phyloP scores from a whole-genome alignment of 352 stramenopile species.

The Phytophthora agathidicida region DNA sequence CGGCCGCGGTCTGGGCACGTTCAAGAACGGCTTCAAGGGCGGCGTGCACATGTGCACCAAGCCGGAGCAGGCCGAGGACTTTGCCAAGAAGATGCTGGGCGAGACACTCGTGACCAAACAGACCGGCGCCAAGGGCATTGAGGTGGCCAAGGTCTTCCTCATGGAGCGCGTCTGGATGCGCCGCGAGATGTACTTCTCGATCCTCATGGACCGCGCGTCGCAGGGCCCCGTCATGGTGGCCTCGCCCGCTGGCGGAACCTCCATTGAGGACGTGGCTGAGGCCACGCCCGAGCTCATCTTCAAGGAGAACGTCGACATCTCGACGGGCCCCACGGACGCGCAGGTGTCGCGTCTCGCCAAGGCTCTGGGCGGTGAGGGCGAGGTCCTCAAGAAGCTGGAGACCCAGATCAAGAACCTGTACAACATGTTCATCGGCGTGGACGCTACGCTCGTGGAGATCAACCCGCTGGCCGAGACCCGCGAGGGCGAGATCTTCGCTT shows the following conservation, averaged over 20 bases:
- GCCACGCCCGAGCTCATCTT: slow-evolving; percentile 94
- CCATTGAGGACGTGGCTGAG: slow-evolving; percentile 97
- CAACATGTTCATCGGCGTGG: slow-evolving; percentile 95
- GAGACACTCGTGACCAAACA: slow-evolving; percentile 98
- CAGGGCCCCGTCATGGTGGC: slow-evolving; percentile 96
- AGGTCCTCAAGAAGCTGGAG: slow-evolving; percentile 66
- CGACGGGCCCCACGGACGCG: slow-evolving; percentile 86
- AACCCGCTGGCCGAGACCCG: slow-evolving; percentile 98
- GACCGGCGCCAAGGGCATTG: slow-evolving; percentile 87
- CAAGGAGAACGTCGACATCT: slow-evolving; percentile 96
- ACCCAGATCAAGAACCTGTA: slow-evolving; percentile 92
- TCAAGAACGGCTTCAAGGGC: slow-evolving; percentile 98
- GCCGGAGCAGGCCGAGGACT: slow-evolving; percentile 77
- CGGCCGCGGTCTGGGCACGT: slow-evolving; percentile 95
- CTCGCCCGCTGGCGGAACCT: slow-evolving; percentile 93
- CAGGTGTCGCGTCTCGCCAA: slow-evolving; percentile 78
- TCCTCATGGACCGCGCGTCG: slow-evolving; percentile 97
- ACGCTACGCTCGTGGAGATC: slow-evolving; percentile 98
- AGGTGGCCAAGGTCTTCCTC: slow-evolving; percentile 92
- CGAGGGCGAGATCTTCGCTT: slow-evolving; percentile 95
- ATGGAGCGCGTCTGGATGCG: slow-evolving; percentile 94
- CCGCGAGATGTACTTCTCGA: slow-evolving; percentile 98
- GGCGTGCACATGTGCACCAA: slow-evolving; percentile 97
- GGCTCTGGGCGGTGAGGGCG: slow-evolving; percentile 70
- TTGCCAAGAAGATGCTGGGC: slow-evolving; percentile 92